Percentiles rank a stretch among this genome's conserved stretches.
These are phyloP conservation scores for Termitomyces bulborhizus DNA, from an alignment of 768 basidiomycete species.

Conservation along the genomic window DNA sequence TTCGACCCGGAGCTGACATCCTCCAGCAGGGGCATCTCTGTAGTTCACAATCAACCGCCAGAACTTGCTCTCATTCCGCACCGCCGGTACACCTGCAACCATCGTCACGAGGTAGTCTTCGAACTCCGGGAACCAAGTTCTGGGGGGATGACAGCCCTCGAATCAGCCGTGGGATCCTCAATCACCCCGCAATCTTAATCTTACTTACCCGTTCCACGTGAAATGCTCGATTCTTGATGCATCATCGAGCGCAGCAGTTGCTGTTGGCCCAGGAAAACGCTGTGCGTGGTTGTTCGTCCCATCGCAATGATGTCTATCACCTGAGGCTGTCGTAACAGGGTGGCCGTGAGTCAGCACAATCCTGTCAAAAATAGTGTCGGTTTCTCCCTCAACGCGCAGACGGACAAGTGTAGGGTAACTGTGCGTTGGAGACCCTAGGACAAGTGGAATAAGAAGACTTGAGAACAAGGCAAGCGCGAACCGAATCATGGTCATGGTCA, in stretches of 20 bases:
- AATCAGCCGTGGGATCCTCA: too few relatives aligned
- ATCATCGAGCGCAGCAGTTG: slow-evolving; percentile 38
- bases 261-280: slow-evolving; percentile 30
- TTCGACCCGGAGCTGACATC: not conserved
- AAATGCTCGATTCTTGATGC: slow-evolving; percentile 27
- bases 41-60: slow-evolving; percentile 3
- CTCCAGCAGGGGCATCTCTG: slow-evolving; percentile 1
- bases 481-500: not conserved
- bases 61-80: not conserved
- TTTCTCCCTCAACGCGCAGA: slow-evolving; percentile 33
- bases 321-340: slow-evolving; percentile 29
- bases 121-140: not conserved
- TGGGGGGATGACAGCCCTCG: not conserved
- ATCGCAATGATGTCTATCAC: slow-evolving; percentile 36
- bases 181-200: too few relatives aligned
- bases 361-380: slow-evolving; percentile 33
- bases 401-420: slow-evolving; percentile 16
- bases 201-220: slow-evolving; percentile 31
- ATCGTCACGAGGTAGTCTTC: not conserved
- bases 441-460: not conserved
- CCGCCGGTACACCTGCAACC: not conserved
- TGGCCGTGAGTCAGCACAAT: slow-evolving; percentile 33
- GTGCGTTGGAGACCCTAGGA: not conserved
- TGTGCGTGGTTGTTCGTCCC: slow-evolving; percentile 33
- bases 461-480: not conserved